phyloP scores from a whole-genome alignment of 768 basidiomycete genomes.

The Ephemerocybe angulata region DNA sequence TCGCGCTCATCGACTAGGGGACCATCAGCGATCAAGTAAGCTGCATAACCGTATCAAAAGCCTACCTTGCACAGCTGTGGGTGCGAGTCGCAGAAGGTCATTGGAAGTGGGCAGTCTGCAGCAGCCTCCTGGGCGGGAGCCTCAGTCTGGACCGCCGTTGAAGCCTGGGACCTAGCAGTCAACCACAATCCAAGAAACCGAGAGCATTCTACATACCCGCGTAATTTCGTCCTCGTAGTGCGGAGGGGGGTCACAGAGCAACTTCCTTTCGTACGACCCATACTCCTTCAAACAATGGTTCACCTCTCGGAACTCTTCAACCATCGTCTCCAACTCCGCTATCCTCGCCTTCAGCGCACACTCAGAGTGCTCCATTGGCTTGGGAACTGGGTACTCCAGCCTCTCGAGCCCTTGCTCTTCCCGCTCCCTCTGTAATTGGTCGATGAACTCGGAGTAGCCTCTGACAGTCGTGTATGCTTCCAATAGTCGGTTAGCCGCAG shows the following conservation, averaged over 20 bases:
- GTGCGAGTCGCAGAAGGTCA: background rate
- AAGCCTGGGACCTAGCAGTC: slow-evolving; percentile 6
- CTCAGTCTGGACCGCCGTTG: slow-evolving; percentile 15
- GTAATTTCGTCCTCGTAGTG: slow-evolving; percentile 31
- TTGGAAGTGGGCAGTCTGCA: background rate
- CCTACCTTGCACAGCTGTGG: background rate
- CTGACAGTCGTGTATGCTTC: slow-evolving; percentile 58
- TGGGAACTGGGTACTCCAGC: background rate
- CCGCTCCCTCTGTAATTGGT: slow-evolving; percentile 42
- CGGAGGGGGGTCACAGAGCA: slow-evolving; percentile 33
- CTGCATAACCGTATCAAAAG: background rate
- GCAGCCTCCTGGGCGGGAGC: background rate
- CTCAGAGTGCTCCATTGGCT: slow-evolving; percentile 13
- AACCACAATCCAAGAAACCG: background rate
- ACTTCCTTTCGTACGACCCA: slow-evolving; percentile 17
- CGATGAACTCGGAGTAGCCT: slow-evolving; percentile 54
- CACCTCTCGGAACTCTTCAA: slow-evolving; percentile 36
- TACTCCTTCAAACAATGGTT: slow-evolving; percentile 30
- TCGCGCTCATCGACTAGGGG: background rate
- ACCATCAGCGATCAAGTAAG: background rate
- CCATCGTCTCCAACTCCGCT: slow-evolving; percentile 31
- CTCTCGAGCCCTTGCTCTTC: slow-evolving; percentile 15
- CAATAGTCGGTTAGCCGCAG: slow-evolving; percentile 52
- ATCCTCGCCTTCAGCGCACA: slow-evolving; percentile 34
- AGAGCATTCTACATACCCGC: slow-evolving; percentile 23